Conservation (phyloP, 2,329 filamentous ascomycete genomes). For the Neonectria neomacrospora region DNA sequence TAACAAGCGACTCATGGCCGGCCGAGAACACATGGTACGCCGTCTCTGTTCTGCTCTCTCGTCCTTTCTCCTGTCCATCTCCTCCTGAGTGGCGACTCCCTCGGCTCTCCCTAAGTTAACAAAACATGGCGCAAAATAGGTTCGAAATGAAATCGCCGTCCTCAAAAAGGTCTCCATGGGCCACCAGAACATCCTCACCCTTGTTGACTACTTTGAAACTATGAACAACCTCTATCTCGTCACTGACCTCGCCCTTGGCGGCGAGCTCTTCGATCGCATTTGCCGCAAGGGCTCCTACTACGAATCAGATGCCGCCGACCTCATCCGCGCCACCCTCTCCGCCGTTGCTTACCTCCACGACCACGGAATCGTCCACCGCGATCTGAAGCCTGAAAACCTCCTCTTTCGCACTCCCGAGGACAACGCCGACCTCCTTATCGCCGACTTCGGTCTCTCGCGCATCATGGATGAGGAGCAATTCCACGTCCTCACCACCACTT, state of each 20-base stretch:
- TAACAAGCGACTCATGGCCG: conserved; percentile 98
- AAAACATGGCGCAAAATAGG: conserved; percentile 60
- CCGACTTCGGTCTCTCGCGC: conserved; percentile 92
- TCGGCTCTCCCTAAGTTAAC: conserved; percentile 28
- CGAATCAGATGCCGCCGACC: conserved; percentile 94
- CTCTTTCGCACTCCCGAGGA: conserved; percentile 97
- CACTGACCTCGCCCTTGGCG: conserved; percentile 93
- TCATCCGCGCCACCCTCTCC: conserved; percentile 93
- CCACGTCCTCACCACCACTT: conserved; percentile 96
- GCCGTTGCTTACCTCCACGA: conserved; percentile 99
- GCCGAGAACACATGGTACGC: conserved; percentile 94
- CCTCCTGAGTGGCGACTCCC: not conserved
- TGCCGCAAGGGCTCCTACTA: conserved; percentile 99
- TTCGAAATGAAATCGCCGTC: conserved; percentile 97
- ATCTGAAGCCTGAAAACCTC: conserved; percentile 96
- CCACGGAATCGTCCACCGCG: conserved; percentile 97
- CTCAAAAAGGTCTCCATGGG: conserved; percentile 99
- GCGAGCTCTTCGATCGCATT: conserved; percentile 97
- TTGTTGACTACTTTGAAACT: conserved; percentile 99
- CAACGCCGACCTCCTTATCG: conserved; percentile 95
- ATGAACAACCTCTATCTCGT: conserved; percentile 99
- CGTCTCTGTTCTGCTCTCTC: conserved; percentile 7
- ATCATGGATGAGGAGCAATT: conserved; percentile 99
- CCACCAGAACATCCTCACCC: conserved; percentile 95
- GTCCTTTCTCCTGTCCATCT: conserved; percentile 2